Evolutionary conservation across 2,329 filamentous ascomycete genomes (phyloP).

Genomic region (Hypoxylon sp.): DNA sequence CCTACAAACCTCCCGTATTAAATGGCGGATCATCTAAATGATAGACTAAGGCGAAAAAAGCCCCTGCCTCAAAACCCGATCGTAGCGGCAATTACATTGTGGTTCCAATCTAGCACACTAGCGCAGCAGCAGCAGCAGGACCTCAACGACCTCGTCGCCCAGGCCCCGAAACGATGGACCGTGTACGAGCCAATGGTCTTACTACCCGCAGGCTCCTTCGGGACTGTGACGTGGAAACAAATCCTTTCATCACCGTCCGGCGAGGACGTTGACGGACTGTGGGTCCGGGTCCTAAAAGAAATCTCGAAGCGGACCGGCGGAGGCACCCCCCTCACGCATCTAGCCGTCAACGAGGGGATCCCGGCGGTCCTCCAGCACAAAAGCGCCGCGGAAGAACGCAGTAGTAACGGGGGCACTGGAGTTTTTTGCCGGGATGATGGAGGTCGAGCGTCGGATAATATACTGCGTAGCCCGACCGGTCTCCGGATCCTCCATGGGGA

Average conservation of each 20-base stretch:
- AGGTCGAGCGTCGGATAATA: slow-evolving; percentile 65
- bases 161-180: slow-evolving; percentile 68
- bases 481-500: slow-evolving; percentile 78
- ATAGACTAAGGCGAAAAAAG: slow-evolving; percentile 23
- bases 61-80: slow-evolving; percentile 36
- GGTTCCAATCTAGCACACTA: slow-evolving; percentile 18
- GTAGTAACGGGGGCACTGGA: slow-evolving; percentile 8
- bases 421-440: not conserved
- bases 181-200: slow-evolving; percentile 72
- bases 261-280: slow-evolving; percentile 55
- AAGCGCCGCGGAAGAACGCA: slow-evolving; percentile 13
- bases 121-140: not conserved
- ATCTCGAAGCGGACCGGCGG: slow-evolving; percentile 56
- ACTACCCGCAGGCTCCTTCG: slow-evolving; percentile 70
- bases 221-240: slow-evolving; percentile 54
- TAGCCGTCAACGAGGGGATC: slow-evolving; percentile 72
- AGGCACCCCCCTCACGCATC: slow-evolving; percentile 60
- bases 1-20: not conserved
- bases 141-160: slow-evolving; percentile 50
- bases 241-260: slow-evolving; percentile 46
- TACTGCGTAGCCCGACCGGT: slow-evolving; percentile 77
- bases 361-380: slow-evolving; percentile 55
- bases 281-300: slow-evolving; percentile 60
- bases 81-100: slow-evolving; percentile 35
- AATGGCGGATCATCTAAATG: slow-evolving; percentile 9